A percentile compares a stretch with the other conserved stretches of the same genome.
phyloP scores from a whole-genome alignment of 2,329 filamentous ascomycete genomes.

The Venturia pyrina region DNA sequence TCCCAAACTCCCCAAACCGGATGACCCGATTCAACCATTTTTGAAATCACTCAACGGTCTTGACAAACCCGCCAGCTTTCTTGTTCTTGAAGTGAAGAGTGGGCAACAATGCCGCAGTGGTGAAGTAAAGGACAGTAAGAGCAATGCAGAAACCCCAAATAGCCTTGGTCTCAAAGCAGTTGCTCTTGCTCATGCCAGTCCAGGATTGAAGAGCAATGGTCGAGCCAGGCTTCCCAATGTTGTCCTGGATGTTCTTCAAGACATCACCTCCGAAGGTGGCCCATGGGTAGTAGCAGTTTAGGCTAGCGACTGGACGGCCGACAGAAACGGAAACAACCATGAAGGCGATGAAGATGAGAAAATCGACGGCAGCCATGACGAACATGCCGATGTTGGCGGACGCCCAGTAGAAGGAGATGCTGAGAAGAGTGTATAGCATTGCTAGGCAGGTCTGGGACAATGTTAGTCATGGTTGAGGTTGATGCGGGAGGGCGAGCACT shows the following conservation, averaged over 20 bases:
- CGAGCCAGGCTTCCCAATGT: conserved; percentile 40
- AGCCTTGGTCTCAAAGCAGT: conserved; percentile 76
- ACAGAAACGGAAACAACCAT: conserved; percentile 68
- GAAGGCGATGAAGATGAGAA: conserved; percentile 61
- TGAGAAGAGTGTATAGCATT: conserved; percentile 59
- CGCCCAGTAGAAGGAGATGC: conserved; percentile 73
- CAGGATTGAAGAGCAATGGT: conserved; percentile 42
- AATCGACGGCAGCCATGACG: conserved; percentile 58
- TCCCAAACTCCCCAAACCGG: background rate
- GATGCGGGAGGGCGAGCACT: conserved; percentile 27
- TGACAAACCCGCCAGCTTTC: conserved; percentile 25
- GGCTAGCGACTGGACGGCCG: conserved; percentile 69
- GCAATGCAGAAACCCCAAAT: conserved; percentile 80
- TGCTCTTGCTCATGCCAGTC: conserved; percentile 51
- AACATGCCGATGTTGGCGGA: conserved; percentile 67
- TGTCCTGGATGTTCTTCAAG: conserved; percentile 18
- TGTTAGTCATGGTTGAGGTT: conserved; percentile 16
- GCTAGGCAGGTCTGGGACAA: conserved; percentile 61
- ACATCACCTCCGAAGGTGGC: conserved; percentile 37
- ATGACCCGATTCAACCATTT: background rate
- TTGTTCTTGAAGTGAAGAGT: conserved; percentile 41
- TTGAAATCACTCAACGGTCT: conserved; percentile 7
- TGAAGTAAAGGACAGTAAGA: conserved; percentile 43
- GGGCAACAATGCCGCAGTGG: conserved; percentile 34
- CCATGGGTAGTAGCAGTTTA: conserved; percentile 58